A percentile compares a stretch with the other conserved stretches of the same genome.
Conservation (phyloP, 2,329 filamentous ascomycete species). For the Fusarium hainanense region DNA sequence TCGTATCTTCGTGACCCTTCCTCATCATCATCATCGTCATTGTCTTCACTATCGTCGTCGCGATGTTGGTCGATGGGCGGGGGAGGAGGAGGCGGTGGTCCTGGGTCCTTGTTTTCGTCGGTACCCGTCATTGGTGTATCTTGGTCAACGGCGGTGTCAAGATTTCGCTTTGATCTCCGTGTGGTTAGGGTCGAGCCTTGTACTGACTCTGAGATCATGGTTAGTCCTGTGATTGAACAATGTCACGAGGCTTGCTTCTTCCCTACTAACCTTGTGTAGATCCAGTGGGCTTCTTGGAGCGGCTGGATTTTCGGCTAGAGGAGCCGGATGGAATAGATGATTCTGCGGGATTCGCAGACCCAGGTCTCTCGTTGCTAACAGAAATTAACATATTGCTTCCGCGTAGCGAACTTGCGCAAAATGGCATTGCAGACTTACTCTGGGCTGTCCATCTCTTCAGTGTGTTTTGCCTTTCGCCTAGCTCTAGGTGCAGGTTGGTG, state of each 20-base stretch:
- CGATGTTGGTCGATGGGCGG: slow-evolving; percentile 50
- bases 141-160: slow-evolving; percentile 64
- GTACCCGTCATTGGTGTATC: slow-evolving; percentile 79
- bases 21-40: slow-evolving; percentile 49
- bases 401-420: background rate
- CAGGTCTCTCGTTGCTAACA: slow-evolving; percentile 49
- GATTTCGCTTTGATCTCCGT: slow-evolving; percentile 65
- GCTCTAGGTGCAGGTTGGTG: slow-evolving; percentile 54
- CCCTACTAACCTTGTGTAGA: slow-evolving; percentile 53
- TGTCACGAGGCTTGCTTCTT: background rate
- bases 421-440: slow-evolving; percentile 61
- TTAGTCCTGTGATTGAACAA: slow-evolving; percentile 23
- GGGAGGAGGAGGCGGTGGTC: slow-evolving; percentile 58
- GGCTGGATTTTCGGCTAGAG: slow-evolving; percentile 77
- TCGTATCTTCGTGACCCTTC: slow-evolving; percentile 57
- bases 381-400: slow-evolving; percentile 18
- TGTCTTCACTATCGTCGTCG: slow-evolving; percentile 53
- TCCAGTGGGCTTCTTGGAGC: slow-evolving; percentile 73
- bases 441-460: slow-evolving; percentile 77
- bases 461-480: slow-evolving; percentile 70
- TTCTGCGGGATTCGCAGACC: slow-evolving; percentile 71
- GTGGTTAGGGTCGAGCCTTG: slow-evolving; percentile 53
- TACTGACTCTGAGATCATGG: slow-evolving; percentile 47
- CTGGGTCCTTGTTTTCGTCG: slow-evolving; percentile 63
- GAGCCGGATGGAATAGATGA: slow-evolving; percentile 68